Evolutionary conservation across 495 filamentous ascomycete species (phyloP), one percentile per base, ranked within the genome.

Genomic region (Xylaria scruposa): DNA sequence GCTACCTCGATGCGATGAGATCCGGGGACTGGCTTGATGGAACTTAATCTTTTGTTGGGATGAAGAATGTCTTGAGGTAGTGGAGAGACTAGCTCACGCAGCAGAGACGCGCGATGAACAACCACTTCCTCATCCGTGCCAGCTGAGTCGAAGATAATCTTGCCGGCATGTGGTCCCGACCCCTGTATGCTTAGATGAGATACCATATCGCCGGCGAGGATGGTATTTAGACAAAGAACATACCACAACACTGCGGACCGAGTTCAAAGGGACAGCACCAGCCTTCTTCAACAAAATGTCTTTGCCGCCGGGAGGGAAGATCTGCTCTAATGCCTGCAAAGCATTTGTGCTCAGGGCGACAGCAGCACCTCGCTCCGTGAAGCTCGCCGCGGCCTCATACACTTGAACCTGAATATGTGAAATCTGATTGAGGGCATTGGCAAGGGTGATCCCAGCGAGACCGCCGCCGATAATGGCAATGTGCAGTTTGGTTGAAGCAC

Each of bases 351-450:
- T 65, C 10, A 78, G 60, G 4, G 64, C 73, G 54, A 78, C 70
- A 12, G 75, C 72, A n/a, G 72, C 75, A n/a, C 76, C 75, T 17
- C 73, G 66, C 53, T 78, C 76, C 12, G 72, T 73, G 63, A 78
- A 77, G 10, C 46, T 69, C 49, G 72, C 44, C 19, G 65, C 69
- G 10, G 76, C 64, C 67, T 78, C 77, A 49, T 62, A 79, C 3
- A 79, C 73, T 1, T 77, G 24, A 10, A 76, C 58, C 8, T 79
- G 46, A 26, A 79, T 40, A 42, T 77, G 75, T 17, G 66, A 26
- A 33, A 72, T 54, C 46, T 73, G 38, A 5, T 72, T 40, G 17
- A 79, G 70, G 1, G 72, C 75, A 42, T 74, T 74, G 24, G 62
- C 61, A 31, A 79, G 72, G 26, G 66, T 46, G 5, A 0, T 21